phyloP scores from a whole-genome alignment of 1,284 basidiomycete genomes.

The Agroathelia rolfsii region DNA sequence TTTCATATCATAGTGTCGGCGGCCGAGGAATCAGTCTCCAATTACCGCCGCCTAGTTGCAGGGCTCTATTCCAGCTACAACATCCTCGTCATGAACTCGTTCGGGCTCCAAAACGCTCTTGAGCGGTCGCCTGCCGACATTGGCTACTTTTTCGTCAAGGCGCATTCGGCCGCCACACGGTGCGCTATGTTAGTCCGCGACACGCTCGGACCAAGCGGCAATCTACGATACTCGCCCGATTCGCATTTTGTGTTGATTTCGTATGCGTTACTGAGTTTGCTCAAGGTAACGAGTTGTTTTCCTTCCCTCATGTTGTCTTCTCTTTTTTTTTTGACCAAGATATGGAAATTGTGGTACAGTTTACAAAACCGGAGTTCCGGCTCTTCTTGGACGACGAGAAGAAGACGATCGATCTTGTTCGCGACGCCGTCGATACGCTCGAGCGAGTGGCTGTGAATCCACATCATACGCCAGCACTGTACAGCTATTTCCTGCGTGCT shows the following conservation, averaged over 20 bases:
- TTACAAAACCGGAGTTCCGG: slow-evolving; percentile 75
- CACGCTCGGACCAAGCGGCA: slow-evolving; percentile 65
- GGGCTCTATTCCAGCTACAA: slow-evolving; percentile 81
- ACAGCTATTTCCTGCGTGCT: slow-evolving; percentile 78
- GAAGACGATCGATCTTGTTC: slow-evolving; percentile 62
- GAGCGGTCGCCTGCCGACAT: slow-evolving; percentile 69
- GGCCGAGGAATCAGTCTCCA: slow-evolving; percentile 23
- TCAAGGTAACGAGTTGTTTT: slow-evolving; percentile 69
- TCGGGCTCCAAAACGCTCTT: slow-evolving; percentile 88
- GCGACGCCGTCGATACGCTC: slow-evolving; percentile 72
- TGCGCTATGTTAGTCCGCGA: slow-evolving; percentile 68
- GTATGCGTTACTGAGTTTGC: slow-evolving; percentile 78
- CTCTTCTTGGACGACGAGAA: slow-evolving; percentile 67
- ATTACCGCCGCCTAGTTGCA: slow-evolving; percentile 47
- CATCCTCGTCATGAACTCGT: slow-evolving; percentile 84
- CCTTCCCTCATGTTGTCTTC: not conserved
- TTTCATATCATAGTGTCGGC: not conserved
- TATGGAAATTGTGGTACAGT: slow-evolving; percentile 28
- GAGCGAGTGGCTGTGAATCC: slow-evolving; percentile 67
- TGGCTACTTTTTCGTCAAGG: slow-evolving; percentile 80
- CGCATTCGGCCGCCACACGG: slow-evolving; percentile 66
- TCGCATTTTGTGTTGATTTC: slow-evolving; percentile 87
- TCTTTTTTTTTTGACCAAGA: slow-evolving; percentile 3
- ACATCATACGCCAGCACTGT: slow-evolving; percentile 78
- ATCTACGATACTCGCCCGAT: slow-evolving; percentile 80